Percentiles rank a stretch among this genome's conserved stretches.
Conservation (phyloP, 495 filamentous ascomycete species). For the Elasticomyces elasticus region DNA sequence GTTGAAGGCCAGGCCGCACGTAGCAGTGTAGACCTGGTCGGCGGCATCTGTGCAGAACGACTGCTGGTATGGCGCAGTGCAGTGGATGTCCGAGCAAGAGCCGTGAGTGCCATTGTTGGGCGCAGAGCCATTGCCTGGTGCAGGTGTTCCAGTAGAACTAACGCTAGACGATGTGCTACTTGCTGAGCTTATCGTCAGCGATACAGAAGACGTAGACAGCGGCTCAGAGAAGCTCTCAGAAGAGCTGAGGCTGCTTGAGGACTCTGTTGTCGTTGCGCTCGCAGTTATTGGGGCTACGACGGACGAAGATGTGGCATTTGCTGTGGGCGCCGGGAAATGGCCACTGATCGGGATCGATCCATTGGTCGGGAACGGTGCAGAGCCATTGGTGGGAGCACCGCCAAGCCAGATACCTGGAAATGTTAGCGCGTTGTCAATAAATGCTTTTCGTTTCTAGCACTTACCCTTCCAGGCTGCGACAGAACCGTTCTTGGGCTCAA, state of each 20-base stretch:
- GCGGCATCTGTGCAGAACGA: not conserved
- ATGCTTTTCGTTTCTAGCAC: too few relatives aligned
- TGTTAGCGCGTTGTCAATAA: not conserved
- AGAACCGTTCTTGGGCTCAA: not conserved
- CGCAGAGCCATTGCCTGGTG: not conserved
- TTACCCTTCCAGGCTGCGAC: conserved; percentile 2
- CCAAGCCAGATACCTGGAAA: not conserved
- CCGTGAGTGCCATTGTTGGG: not conserved
- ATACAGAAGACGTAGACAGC: not conserved
- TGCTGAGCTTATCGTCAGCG: not conserved
- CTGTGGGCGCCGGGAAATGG: not conserved
- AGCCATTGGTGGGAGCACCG: not conserved
- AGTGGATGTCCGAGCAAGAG: conserved; percentile 1
- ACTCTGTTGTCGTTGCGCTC: not conserved
- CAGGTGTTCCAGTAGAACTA: not conserved
- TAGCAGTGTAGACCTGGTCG: conserved; percentile 4
- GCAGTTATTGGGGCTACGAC: not conserved
- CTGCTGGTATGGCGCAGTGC: not conserved
- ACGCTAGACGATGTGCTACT: not conserved
- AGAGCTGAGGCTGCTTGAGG: not conserved
- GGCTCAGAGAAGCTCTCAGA: not conserved
- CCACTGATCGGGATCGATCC: conserved; percentile 1
- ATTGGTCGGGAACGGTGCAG: not conserved
- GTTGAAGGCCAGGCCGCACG: conserved; percentile 5
- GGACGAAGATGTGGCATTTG: not conserved